These are phyloP conservation scores for Microstegium vimineum DNA, from an alignment of 176 grass and related monocot genomes.

Conservation along the genomic window DNA sequence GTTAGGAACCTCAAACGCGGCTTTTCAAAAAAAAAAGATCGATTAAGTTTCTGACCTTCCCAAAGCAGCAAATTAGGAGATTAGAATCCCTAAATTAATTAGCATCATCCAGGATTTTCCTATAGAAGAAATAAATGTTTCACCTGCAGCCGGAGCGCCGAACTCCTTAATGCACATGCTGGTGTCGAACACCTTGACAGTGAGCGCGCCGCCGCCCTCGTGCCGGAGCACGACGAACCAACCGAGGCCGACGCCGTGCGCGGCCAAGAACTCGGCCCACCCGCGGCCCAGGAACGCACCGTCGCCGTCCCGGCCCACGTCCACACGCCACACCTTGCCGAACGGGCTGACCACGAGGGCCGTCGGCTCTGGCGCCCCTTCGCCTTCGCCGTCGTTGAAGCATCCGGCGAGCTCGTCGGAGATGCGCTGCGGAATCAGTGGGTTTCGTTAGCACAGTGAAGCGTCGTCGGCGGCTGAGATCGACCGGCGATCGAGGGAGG, in stretches of 20 bases:
- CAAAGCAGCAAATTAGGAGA: neutral
- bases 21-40: too few species aligned
- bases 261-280: neutral
- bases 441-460: neutral
- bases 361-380: neutral
- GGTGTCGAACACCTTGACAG: slow-evolving; percentile 10
- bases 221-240: slow-evolving; percentile 9
- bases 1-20: too few species aligned
- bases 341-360: slow-evolving; percentile 7
- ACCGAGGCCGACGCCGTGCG: neutral
- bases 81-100: neutral
- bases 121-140: neutral
- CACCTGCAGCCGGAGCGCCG: neutral
- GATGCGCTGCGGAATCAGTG: neutral
- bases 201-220: neutral
- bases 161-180: neutral
- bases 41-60: neutral
- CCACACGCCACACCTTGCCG: slow-evolving; percentile 8
- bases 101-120: neutral
- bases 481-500: neutral
- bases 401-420: slow-evolving; percentile 12
- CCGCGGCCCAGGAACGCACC: slow-evolving; percentile 6
- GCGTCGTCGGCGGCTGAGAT: too few species aligned
- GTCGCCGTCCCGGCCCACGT: neutral
- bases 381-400: neutral